These are phyloP conservation scores for Gossypium davidsonii DNA, from an alignment of 441 rosid species.

Conservation along the genomic window DNA sequence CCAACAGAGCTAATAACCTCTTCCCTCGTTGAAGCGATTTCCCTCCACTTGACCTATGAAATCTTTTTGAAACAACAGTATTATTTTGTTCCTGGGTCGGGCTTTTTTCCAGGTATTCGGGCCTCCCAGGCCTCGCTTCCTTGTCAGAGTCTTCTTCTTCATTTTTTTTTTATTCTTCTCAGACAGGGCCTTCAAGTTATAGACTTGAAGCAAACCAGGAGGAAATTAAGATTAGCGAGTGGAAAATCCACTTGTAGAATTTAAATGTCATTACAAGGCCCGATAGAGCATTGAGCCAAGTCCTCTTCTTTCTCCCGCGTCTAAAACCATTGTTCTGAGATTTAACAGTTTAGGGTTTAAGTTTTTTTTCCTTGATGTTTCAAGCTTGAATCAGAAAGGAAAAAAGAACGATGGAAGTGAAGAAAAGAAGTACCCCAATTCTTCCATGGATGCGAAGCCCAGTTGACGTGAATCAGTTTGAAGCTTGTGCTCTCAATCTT, in stretches of 20 bases:
- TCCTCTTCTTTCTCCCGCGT: not conserved
- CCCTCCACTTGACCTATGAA: not conserved
- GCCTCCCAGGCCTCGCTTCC: not conserved
- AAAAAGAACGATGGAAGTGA: constrained; percentile 23
- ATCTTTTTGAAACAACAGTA: not conserved
- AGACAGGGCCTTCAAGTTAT: not conserved
- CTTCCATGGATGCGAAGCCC: constrained; percentile 97
- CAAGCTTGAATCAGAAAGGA: not conserved
- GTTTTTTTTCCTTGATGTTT: not conserved
- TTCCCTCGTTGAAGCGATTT: constrained; percentile 34
- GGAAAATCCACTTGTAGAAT: too few species aligned
- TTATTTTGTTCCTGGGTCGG: not conserved
- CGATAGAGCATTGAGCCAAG: not conserved
- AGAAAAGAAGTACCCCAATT: constrained; percentile 36
- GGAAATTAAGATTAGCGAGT: too few species aligned
- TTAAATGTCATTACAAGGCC: not conserved
- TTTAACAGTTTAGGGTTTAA: constrained; percentile 2
- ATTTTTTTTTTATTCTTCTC: too few species aligned
- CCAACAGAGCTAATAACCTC: constrained; percentile 15
- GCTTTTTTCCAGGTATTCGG: not conserved
- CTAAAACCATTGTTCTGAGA: not conserved
- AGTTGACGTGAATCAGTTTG: constrained; percentile 43
- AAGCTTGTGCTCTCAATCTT: constrained; percentile 49
- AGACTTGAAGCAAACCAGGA: not conserved
- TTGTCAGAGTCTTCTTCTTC: too few species aligned